A percentile compares a stretch with the other conserved stretches of the same genome.
Conservation (phyloP, 2,329 filamentous ascomycete species). For the Aureobasidium musti region DNA sequence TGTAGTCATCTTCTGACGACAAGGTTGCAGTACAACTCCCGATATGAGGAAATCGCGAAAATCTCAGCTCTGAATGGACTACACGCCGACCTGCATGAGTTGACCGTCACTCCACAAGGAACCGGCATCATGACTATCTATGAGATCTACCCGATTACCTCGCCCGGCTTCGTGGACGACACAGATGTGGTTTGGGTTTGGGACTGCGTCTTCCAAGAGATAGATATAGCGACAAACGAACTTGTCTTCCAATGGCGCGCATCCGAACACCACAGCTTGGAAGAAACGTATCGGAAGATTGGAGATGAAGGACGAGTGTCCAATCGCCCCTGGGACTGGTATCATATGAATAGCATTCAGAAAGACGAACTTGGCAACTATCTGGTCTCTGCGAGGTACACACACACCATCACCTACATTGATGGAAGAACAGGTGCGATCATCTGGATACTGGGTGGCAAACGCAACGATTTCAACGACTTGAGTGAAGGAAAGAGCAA, state of each 20-base stretch:
- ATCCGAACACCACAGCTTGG: slow-evolving; percentile 39
- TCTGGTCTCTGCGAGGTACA: slow-evolving; percentile 56
- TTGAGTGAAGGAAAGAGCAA: neutral
- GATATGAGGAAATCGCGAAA: slow-evolving; percentile 42
- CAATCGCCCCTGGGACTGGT: slow-evolving; percentile 50
- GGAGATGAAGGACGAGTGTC: slow-evolving; percentile 47
- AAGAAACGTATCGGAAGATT: neutral
- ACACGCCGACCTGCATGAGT: slow-evolving; percentile 48
- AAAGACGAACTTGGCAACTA: slow-evolving; percentile 56
- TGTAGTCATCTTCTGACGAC: neutral
- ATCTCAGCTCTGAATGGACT: slow-evolving; percentile 41
- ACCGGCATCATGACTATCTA: slow-evolving; percentile 51
- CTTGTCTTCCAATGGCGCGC: slow-evolving; percentile 48
- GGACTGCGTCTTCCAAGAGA: slow-evolving; percentile 50
- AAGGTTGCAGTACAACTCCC: slow-evolving; percentile 34
- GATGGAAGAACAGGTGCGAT: slow-evolving; percentile 51
- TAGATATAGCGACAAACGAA: slow-evolving; percentile 44
- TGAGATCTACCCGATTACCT: slow-evolving; percentile 43
- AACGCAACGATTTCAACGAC: slow-evolving; percentile 36
- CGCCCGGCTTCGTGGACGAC: neutral
- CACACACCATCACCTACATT: slow-evolving; percentile 53
- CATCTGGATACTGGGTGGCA: slow-evolving; percentile 53
- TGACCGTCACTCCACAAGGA: slow-evolving; percentile 47
- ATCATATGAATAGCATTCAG: slow-evolving; percentile 60
- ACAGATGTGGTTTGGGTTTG: slow-evolving; percentile 32